Base-by-base conservation (phyloP, 2,329 filamentous ascomycete genomes). In the Exophiala alcalophila region DNA sequence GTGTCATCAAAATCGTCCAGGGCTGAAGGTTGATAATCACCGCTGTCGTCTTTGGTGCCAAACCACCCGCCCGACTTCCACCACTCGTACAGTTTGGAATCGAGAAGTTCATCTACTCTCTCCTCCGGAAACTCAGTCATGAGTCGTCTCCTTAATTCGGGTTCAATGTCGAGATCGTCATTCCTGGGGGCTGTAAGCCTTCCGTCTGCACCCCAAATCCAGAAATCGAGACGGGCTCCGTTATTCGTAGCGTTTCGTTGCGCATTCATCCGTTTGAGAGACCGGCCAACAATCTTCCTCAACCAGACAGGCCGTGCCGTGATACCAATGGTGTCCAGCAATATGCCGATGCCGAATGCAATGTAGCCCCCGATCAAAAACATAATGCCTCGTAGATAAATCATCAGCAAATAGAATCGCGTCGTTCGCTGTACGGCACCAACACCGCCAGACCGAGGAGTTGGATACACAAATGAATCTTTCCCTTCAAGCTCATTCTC, bases 61-160 rank as follows among this genome's bases (percentile, higher is more conserved):
- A 88, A 96, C 69, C 86, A 86, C 5, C 86, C 88, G 14, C 87
- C 88, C 40, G 74, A 72, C 38, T 84, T 80, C 85, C 88, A 97
- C 78, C 90, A 92, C 20, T 73, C 72, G 61, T 96, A 97, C 2
- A 96, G 68, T 45, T 80, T 82, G 2, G 76, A 73, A 52, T 91
- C 84, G 2, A 96, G 70, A 26, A 78, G 77, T 19, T 77, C 75
- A 85, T 27, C 80, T 68, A 5, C 62, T 58, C 59, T 62, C 41
- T 61, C 65, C 10, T 29, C 39, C 2, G 46, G 34, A 28, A 49
- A 44, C 21, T 55, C 49, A 31, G 62, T 69, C 44, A 65, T 64
- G 20, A 84, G 68, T 34, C 80, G 73, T 40, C 77, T 77, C 53
- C 86, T 78, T 54, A 90, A 81, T 61, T 92, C 86, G 1, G 71